Conservation (phyloP, 805 yeast species). For the Nematodospora valgi region DNA sequence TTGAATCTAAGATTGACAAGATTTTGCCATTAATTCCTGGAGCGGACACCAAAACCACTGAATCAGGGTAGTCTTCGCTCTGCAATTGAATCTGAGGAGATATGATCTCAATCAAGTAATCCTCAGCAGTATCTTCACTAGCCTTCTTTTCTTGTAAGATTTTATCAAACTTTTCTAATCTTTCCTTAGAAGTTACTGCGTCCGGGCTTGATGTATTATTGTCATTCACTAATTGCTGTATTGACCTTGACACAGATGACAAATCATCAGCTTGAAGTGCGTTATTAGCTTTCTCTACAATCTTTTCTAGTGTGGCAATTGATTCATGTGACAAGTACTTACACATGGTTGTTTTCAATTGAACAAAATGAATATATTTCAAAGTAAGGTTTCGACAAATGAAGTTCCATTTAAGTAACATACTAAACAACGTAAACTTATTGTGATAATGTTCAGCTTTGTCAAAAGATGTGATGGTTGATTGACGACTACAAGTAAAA, state of each 20-base stretch:
- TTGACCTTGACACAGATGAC: conserved; percentile 1
- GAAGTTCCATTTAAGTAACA: conserved; percentile 42
- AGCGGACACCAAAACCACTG: conserved; percentile 68
- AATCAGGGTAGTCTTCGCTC: conserved; percentile 38
- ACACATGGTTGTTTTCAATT: conserved; percentile 20
- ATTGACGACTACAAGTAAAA: neutral
- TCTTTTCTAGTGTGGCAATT: conserved; percentile 29
- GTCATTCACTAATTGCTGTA: neutral
- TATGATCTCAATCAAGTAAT: conserved; percentile 34
- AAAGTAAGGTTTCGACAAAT: conserved; percentile 29
- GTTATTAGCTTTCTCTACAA: conserved; percentile 19
- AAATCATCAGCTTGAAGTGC: conserved; percentile 9
- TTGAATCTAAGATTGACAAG: conserved; percentile 54
- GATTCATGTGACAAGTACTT: conserved; percentile 35
- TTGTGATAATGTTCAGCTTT: conserved; percentile 27
- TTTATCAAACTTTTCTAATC: conserved; percentile 30
- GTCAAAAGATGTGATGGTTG: conserved; percentile 5
- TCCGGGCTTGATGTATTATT: neutral
- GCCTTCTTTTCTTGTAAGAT: conserved; percentile 21
- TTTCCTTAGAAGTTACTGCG: conserved; percentile 10
- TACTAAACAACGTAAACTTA: conserved; percentile 33
- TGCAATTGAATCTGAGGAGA: conserved; percentile 45
- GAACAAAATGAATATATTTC: conserved; percentile 37
- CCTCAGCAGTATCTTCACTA: conserved; percentile 32
- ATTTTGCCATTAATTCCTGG: conserved; percentile 69